phyloP scores from a whole-genome alignment of 129 eudicot species.

The Sambucus nigra region DNA sequence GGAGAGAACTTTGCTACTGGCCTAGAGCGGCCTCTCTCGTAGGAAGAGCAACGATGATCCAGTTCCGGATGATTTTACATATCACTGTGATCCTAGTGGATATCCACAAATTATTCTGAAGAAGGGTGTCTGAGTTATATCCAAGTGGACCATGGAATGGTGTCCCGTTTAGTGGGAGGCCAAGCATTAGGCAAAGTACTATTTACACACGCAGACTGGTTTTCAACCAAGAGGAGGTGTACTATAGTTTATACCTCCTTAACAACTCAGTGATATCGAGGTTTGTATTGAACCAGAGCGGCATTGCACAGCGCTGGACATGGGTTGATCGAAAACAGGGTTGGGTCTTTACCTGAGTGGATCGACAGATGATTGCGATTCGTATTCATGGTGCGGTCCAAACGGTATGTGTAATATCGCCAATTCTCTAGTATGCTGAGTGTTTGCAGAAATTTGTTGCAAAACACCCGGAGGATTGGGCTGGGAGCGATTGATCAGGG shows the following conservation, averaged over 20 bases:
- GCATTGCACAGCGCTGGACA: slow-evolving; percentile 9
- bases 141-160: slow-evolving; percentile 27
- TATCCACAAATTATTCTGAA: slow-evolving; percentile 4
- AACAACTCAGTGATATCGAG: slow-evolving; percentile 17
- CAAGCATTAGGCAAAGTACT: slow-evolving; percentile 13
- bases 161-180: slow-evolving; percentile 10
- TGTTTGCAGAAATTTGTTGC: slow-evolving; percentile 48
- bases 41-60: slow-evolving; percentile 29
- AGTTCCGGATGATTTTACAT: slow-evolving; percentile 15
- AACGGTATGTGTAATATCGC: slow-evolving; percentile 34
- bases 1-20: slow-evolving; percentile 3
- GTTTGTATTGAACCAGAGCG: slow-evolving; percentile 20
- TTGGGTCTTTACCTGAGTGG: slow-evolving; percentile 22
- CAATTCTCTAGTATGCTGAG: slow-evolving; percentile 27
- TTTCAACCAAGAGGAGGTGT: slow-evolving; percentile 14
- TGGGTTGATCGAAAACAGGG: slow-evolving; percentile 22
- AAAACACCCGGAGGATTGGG: slow-evolving; percentile 26
- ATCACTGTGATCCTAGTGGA: slow-evolving; percentile 1
- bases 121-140: not conserved
- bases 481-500: slow-evolving; percentile 30
- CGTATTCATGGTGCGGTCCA: slow-evolving; percentile 38
- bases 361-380: slow-evolving; percentile 23
- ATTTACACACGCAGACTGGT: slow-evolving; percentile 20
- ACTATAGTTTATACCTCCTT: slow-evolving; percentile 16
- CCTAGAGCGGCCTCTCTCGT: not conserved